These are phyloP conservation scores for Periglandula ipomoeae DNA, from an alignment of 2,329 filamentous ascomycete species.

Conservation along the genomic window DNA sequence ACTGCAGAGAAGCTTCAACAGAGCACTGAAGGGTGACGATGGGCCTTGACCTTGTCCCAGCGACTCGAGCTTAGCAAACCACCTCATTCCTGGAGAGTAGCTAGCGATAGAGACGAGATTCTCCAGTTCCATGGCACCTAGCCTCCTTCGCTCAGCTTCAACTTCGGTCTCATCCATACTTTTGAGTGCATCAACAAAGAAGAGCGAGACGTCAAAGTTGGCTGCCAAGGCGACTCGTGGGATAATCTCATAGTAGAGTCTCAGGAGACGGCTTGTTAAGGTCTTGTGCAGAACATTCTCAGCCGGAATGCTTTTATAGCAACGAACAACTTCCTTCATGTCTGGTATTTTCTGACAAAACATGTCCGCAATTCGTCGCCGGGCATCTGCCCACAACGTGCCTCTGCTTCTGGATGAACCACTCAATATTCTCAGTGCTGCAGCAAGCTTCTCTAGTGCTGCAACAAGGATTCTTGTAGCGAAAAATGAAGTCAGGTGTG, in stretches of 20 bases:
- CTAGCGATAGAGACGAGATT: slow-evolving; percentile 74
- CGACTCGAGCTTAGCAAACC: slow-evolving; percentile 69
- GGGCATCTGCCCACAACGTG: slow-evolving; percentile 59
- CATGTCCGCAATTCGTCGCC: slow-evolving; percentile 57
- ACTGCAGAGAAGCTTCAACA: slow-evolving; percentile 42
- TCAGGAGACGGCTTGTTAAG: slow-evolving; percentile 66
- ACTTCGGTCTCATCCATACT: slow-evolving; percentile 46
- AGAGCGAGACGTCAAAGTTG: slow-evolving; percentile 78
- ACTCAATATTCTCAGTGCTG: slow-evolving; percentile 52
- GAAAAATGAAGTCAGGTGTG: slow-evolving; percentile 75
- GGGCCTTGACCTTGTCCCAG: slow-evolving; percentile 32
- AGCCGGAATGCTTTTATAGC: slow-evolving; percentile 60
- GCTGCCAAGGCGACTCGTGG: slow-evolving; percentile 73
- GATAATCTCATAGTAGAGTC: slow-evolving; percentile 75
- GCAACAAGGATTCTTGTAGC: slow-evolving; percentile 69
- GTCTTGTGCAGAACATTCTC: slow-evolving; percentile 69
- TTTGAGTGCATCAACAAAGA: slow-evolving; percentile 60
- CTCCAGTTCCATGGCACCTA: slow-evolving; percentile 66
- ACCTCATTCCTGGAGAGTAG: slow-evolving; percentile 75
- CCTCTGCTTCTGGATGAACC: slow-evolving; percentile 28
- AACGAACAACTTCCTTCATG: slow-evolving; percentile 69
- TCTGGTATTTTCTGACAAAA: slow-evolving; percentile 73
- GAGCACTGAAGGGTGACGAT: slow-evolving; percentile 59
- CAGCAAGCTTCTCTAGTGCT: slow-evolving; percentile 68
- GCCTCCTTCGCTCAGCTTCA: slow-evolving; percentile 38